Conservation (phyloP, 2,329 filamentous ascomycete species). For the Xylaria sp. region DNA sequence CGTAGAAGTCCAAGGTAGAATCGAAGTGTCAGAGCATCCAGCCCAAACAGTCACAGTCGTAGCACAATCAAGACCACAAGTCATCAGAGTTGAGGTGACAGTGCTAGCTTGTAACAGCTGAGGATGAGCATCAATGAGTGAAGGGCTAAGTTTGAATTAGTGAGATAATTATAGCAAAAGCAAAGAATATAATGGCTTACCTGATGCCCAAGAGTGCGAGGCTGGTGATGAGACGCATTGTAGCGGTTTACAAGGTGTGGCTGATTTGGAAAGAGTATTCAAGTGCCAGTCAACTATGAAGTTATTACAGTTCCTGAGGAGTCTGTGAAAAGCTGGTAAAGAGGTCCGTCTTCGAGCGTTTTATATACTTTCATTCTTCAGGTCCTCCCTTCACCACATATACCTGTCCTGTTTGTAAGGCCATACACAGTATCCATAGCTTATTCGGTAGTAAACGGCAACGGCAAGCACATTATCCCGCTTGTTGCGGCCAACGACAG, state of each 20-base stretch:
- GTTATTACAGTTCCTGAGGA: slow-evolving; percentile 15
- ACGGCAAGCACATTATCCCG: slow-evolving; percentile 18
- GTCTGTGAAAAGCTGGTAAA: background rate
- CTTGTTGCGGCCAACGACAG: slow-evolving; percentile 18
- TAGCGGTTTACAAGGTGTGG: slow-evolving; percentile 27
- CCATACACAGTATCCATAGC: slow-evolving; percentile 23
- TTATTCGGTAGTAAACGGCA: background rate
- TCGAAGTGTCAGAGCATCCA: slow-evolving; percentile 41
- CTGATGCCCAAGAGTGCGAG: slow-evolving; percentile 46
- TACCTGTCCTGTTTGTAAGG: slow-evolving; percentile 32
- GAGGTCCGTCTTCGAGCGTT: slow-evolving; percentile 25
- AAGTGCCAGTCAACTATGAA: slow-evolving; percentile 36
- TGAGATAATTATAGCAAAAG: slow-evolving; percentile 1
- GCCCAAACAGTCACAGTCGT: slow-evolving; percentile 46
- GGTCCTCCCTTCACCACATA: background rate
- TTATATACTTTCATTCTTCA: slow-evolving; percentile 33
- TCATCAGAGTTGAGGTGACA: slow-evolving; percentile 45
- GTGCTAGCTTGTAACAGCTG: slow-evolving; percentile 38
- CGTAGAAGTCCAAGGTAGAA: slow-evolving; percentile 33
- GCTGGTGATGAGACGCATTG: slow-evolving; percentile 43
- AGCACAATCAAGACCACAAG: slow-evolving; percentile 45
- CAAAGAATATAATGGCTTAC: slow-evolving; percentile 36
- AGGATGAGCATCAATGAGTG: slow-evolving; percentile 40
- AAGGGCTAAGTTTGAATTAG: slow-evolving; percentile 43
- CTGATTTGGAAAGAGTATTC: slow-evolving; percentile 39